A percentile compares a stretch with the other conserved stretches of the same genome.
These are phyloP conservation scores for Ascochyta rabiei DNA, from an alignment of 2,329 filamentous ascomycete species.

Conservation along the genomic window DNA sequence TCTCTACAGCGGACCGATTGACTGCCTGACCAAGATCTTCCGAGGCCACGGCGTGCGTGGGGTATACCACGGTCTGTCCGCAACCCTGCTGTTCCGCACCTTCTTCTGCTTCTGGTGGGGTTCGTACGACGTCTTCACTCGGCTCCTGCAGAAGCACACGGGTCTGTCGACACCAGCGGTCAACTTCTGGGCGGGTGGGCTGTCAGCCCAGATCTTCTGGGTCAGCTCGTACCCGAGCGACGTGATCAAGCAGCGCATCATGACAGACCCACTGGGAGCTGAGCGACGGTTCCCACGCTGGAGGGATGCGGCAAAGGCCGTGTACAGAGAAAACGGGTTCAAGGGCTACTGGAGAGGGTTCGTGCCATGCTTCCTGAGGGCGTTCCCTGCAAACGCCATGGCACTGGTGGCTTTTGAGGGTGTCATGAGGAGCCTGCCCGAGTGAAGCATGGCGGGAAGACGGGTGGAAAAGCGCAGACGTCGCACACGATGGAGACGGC, in stretches of 20 bases:
- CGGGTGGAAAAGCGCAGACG: background rate
- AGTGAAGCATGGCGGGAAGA: constrained; percentile 21
- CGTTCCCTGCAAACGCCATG: constrained; percentile 95
- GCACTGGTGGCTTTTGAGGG: constrained; percentile 92
- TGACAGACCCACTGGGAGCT: constrained; percentile 85
- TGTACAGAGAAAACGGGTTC: constrained; percentile 77
- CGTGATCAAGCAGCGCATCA: constrained; percentile 93
- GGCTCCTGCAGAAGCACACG: constrained; percentile 70
- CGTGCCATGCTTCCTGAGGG: constrained; percentile 87
- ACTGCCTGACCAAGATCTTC: constrained; percentile 71
- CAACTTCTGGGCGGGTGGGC: constrained; percentile 96
- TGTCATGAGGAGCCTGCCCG: constrained; percentile 69
- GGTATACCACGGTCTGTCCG: constrained; percentile 82
- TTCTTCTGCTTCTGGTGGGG: constrained; percentile 99
- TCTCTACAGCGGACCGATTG: constrained; percentile 84
- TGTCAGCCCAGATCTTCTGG: constrained; percentile 96
- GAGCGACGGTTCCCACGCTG: constrained; percentile 71
- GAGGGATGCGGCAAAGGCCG: constrained; percentile 77
- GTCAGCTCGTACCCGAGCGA: constrained; percentile 88
- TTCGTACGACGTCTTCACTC: constrained; percentile 86
- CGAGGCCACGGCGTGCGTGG: constrained; percentile 73
- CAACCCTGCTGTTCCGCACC: constrained; percentile 85
- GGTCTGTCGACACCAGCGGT: constrained; percentile 75
- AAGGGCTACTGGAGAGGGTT: constrained; percentile 92
- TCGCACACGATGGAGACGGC: background rate